Base-by-base conservation (phyloP, 2,329 filamentous ascomycete genomes). In the Cucurbitaria berberidis region DNA sequence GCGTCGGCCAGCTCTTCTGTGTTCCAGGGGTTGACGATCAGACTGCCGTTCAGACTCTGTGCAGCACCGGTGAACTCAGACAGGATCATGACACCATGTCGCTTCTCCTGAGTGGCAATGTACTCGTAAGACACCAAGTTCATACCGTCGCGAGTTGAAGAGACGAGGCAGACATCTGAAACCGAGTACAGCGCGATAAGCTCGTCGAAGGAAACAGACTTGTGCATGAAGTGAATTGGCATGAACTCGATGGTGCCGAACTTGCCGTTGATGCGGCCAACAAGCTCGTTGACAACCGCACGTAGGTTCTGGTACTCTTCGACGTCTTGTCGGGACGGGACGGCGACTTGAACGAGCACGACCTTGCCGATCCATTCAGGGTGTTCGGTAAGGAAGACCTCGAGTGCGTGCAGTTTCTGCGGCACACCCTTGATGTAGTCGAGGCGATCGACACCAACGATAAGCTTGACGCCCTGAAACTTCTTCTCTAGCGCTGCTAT, bases 401-500 rank as follows among this genome's bases (percentile, higher is more conserved):
- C 95, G 36, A 98, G 85, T 1, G 95, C 93, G 70, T 98, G 95
- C 9, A 99, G 82, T 76, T 99, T 99, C 77, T 99, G 95, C 0
- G 95, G 95, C 9, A 99, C 93, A 59, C 95, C 95, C 79, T 98
- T 98, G 85, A 98, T 98, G 78, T 99, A 98, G 77, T 99, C 95
- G 45, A 98, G 84, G 44, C 95, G 90, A 74, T 99, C 95, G 45
- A 98, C 95, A 58, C 95, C 93, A 32, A 98, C 93, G 66, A 99
- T 96, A 60, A 98, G 84, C 79, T 97, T 97, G 66, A 96, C 91
- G 41, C 93, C 93, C 62, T 96, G 89, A 70, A 98, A 99, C 76
- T 96, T 97, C 71, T 89, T 88, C 69, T 90, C 87, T 4, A 98
- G 82, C 1, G 88, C 86, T 3, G 88, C 87, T 65, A 99, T 96